Evolutionary conservation across 805 yeast species (phyloP), one percentile per base, ranked within the genome.

Genomic region (Candida pini): DNA sequence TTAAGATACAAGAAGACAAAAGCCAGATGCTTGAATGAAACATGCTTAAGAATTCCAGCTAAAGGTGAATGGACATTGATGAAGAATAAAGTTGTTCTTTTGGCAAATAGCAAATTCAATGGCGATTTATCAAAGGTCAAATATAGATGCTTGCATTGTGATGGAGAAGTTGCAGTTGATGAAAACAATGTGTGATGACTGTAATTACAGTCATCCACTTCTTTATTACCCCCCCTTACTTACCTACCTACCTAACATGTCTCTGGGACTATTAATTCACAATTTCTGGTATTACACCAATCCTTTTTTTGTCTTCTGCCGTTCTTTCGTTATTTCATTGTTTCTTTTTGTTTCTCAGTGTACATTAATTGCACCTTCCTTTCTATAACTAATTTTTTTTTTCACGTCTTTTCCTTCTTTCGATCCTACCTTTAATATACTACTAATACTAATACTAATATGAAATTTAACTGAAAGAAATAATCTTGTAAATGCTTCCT

Each of bases 31-130:
- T 65, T 83, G 33, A 82, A 84, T 48, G 60, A 68, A 2, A 53
- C 62, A 14, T 90, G 98, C 63, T 74, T 82, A 45, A 77, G 90
- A 51, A 88, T 90, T 40, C 98, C 98, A 4, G 95, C 97, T 15
- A 89, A 90, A 62, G 90, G 96, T 42, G 97, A 90, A 62, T 83
- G 96, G 85, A 74, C 87, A 4, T 66, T 85, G 22, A 89, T 89
- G 90, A 81, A 79, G 52, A 70, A 74, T 37, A 76, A 81, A 54
- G 89, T 86, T 13, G n/a, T 5, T 12, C 25, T 22, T 7, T 13
- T 22, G 10, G 10, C 25, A 12, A 22, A 22, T 13, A 56, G 58
- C 33, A 36, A 43, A 33, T 39, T 45, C n/a, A 67, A 68, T 28
- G 57, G 58, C 33, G 37, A 43, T 33, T 39, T 45, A 22, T 34